These are phyloP conservation scores for Rhododendron mucronatum DNA, from an alignment of 148 eudicot genomes.

Conservation along the genomic window DNA sequence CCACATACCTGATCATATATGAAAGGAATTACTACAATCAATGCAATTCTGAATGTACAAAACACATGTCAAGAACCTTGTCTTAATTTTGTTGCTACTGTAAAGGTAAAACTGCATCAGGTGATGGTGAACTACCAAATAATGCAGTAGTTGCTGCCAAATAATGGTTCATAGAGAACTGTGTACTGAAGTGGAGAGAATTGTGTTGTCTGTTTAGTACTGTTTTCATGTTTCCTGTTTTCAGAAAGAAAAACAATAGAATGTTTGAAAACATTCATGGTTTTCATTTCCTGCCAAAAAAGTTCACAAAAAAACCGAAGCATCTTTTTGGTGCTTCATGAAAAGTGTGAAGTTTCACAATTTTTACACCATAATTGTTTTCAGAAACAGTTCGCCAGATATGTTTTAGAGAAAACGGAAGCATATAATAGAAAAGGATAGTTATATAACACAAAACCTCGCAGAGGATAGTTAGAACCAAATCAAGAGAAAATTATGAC, in stretches of 20 bases:
- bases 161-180: background rate
- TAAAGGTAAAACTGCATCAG: background rate
- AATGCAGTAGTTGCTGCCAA: background rate
- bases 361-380: background rate
- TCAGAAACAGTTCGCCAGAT: background rate
- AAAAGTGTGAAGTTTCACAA: background rate
- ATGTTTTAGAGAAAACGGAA: background rate
- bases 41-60: background rate
- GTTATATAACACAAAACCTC: background rate
- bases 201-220: background rate
- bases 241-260: background rate
- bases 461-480: background rate
- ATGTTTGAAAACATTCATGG: background rate
- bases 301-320: background rate
- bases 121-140: background rate
- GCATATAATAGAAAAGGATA: background rate
- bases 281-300: background rate
- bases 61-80: background rate
- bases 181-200: background rate
- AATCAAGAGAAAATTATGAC: background rate
- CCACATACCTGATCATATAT: slow-evolving; percentile 24
- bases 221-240: background rate
- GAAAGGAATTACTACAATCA: background rate
- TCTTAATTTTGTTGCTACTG: background rate
- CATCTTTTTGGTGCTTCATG: background rate